These are phyloP conservation scores for Diutina catenulata DNA, from an alignment of 1,139 yeast species.

Conservation along the genomic window DNA sequence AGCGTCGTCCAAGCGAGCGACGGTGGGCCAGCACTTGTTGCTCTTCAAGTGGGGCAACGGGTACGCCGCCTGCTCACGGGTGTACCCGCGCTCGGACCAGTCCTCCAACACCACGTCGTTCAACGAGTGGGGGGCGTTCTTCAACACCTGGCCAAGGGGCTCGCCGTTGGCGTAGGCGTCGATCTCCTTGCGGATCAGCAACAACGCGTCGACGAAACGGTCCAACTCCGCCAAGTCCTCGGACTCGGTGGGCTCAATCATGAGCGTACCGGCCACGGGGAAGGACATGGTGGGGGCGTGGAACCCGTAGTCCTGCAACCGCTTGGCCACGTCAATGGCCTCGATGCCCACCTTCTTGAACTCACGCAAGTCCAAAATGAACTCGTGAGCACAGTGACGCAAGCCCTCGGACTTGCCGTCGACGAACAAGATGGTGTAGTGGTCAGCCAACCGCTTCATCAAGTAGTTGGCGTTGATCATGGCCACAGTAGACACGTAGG, in stretches of 20 bases:
- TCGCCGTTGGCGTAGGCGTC: constrained; percentile 61
- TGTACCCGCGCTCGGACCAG: constrained; percentile 74
- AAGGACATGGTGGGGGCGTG: constrained; percentile 98
- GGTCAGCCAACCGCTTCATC: constrained; percentile 62
- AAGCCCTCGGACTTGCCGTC: constrained; percentile 38
- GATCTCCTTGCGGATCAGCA: constrained; percentile 75
- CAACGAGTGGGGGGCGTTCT: constrained; percentile 88
- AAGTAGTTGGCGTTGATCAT: constrained; percentile 93
- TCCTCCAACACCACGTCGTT: constrained; percentile 64
- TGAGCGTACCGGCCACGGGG: constrained; percentile 94
- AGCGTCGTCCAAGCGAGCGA: constrained; percentile 83
- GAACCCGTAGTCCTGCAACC: constrained; percentile 95
- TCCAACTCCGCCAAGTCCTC: constrained; percentile 83
- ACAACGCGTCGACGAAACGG: constrained; percentile 80
- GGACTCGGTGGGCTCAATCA: constrained; percentile 97
- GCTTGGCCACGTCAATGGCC: constrained; percentile 93
- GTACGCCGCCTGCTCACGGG: constrained; percentile 88
- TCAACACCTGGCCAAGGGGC: constrained; percentile 58
- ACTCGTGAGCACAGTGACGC: constrained; percentile 93
- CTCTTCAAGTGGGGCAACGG: constrained; percentile 65
- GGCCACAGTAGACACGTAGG: constrained; percentile 78
- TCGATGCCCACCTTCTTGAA: constrained; percentile 76
- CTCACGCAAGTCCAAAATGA: constrained; percentile 81
- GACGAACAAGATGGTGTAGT: constrained; percentile 69
- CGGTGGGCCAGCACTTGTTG: constrained; percentile 92